Base-by-base conservation (phyloP, 1,284 basidiomycete genomes). In the Ustilago shanxiensis region DNA sequence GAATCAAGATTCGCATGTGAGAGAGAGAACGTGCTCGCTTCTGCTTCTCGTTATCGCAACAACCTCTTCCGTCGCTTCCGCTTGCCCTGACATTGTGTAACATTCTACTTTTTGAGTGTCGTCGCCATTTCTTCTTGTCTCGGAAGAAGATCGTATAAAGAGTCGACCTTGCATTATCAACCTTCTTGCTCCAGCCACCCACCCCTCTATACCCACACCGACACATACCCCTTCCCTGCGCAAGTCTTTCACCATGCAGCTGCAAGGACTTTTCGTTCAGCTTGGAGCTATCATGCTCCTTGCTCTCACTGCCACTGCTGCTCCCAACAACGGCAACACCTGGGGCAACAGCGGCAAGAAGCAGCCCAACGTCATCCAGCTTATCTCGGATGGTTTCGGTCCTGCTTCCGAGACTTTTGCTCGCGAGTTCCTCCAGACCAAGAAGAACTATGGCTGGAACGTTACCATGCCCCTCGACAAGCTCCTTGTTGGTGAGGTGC, bases 341-440 rank as follows among this genome's bases (percentile, higher is more conserved):
- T 57, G 57, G 51, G 61, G 66, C n/a, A 24, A 53, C 44, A 22
- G 44, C n/a, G 44, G 44, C 18, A 55, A 54, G 29, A 68, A 60
- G 57, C 66, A 65, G 37, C 74, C 74, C 69, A 77, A 77, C 58
- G 72, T 79, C 26, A 79, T 81, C 62, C 77, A 79, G 60, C 73
- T 81, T 64, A 81, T 81, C 64, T 73, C 71, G 56, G 85, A 86
- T 52, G 85, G 85, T 11, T 86, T 86, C 33, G 85, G 85, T 14
- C 83, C 83, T 3, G 85, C 85, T 4, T 82, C 79, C 14, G 83
- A 86, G 76, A 84, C 82, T 0, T 83, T 86, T 58, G 85, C 84
- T 3, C 79, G 85, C 8, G 69, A 73, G 39, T 85, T 79, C 65
- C 24, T 82, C 44, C 82, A 83, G 57, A 72, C 67, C 44, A 51